Base-by-base conservation (phyloP, 495 filamentous ascomycete species). In the Daldinia caldariorum region DNA sequence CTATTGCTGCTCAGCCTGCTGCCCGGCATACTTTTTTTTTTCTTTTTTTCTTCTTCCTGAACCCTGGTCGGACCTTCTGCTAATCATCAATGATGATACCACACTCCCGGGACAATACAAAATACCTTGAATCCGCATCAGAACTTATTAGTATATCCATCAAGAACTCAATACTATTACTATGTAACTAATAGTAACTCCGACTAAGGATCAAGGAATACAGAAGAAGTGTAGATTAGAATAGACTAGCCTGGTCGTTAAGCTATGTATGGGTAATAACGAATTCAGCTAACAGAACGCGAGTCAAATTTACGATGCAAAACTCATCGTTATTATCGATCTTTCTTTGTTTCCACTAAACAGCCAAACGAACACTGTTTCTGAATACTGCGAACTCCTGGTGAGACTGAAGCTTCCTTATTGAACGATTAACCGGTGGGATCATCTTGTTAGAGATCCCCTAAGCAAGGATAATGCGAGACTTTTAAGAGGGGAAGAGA, bases 401-500 rank as follows among this genome's bases (percentile, higher is more conserved):
- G 70, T 65, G 60, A 58, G 45, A 56, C 58, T 35, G 22, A 43
- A 38, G 58, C 61, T 54, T 54, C 32, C 62, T 66, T 45, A 73
- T 73, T 73, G 62, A 69, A 53, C 66, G 61, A 66, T 12, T 54
- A 32, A 22, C 43, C 16, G 45, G 54, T 18, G 58, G 70, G 70
- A 69, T 69, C 58, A 6, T 57, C 56, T 43, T 41, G 49, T 51
- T 51, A 59, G 53, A 69, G 57, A 69, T 70, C 61, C 57, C 58
- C 51, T 41, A 41, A 54, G 32, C 62, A 73, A 65, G 70, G 70
- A 63, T 73, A 49, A 73, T 61, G 62, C 70, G 70, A 70, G 41
- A 32, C 10, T 9, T 62, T 43, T 47, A 58, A 63, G 29, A 60
- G 22, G 37, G n/a, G n/a, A n/a, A n/a, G n/a, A n/a, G n/a, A n/a